These are phyloP conservation scores for Xanthoceras sorbifolium DNA, from an alignment of 345 rosid genomes.

Conservation along the genomic window DNA sequence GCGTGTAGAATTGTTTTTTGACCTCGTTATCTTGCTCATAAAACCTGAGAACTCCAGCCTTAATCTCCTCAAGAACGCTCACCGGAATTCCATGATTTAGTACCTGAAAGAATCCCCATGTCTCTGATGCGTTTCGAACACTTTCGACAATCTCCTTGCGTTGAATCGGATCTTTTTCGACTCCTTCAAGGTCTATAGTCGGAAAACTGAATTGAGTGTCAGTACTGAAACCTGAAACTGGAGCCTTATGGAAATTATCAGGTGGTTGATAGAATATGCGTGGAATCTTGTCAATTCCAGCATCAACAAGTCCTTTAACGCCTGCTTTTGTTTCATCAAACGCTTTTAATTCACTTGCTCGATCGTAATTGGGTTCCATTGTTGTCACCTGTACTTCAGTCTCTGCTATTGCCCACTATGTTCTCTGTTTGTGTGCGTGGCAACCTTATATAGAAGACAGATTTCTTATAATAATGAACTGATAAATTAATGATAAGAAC, in stretches of 20 bases:
- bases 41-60: slow-evolving; percentile 7
- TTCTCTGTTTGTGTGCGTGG: no score
- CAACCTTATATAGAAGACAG: no score
- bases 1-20: slow-evolving; percentile 23
- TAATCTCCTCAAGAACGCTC: slow-evolving; percentile 15
- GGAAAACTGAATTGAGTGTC: background rate
- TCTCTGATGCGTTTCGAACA: background rate
- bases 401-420: background rate
- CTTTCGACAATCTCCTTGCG: slow-evolving; percentile 18
- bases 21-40: slow-evolving; percentile 24
- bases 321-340: slow-evolving; percentile 21
- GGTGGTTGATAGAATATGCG: slow-evolving; percentile 10
- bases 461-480: no score
- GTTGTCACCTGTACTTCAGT: background rate
- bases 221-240: background rate
- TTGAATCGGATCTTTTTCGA: background rate
- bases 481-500: no score
- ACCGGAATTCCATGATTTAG: slow-evolving; percentile 21
- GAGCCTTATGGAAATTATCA: background rate
- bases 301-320: slow-evolving; percentile 20
- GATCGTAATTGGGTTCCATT: background rate
- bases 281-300: slow-evolving; percentile 8
- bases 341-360: slow-evolving; percentile 18
- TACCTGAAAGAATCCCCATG: slow-evolving; percentile 23
- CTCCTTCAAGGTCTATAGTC: slow-evolving; percentile 1